Evolutionary conservation across 164 flowering plant species (phyloP).

Genomic region (Saururus chinensis): DNA sequence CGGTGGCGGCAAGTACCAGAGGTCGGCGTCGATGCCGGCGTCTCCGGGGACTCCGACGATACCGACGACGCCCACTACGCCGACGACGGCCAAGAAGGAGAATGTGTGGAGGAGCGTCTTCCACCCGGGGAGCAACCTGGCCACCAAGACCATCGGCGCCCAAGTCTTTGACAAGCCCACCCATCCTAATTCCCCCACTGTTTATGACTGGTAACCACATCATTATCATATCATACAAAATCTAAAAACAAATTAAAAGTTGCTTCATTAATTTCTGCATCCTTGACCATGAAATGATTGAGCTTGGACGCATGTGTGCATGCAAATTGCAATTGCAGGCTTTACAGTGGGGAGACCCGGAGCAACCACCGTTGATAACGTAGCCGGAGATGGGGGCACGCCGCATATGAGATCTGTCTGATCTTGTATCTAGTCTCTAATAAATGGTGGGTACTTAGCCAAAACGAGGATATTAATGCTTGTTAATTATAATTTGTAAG

Average conservation of each 20-base stretch:
- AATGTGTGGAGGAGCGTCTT: conserved; percentile 99
- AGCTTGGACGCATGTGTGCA: too few relatives aligned
- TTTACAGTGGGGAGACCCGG: conserved; percentile 26
- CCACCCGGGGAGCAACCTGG: conserved; percentile 88
- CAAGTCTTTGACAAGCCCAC: conserved; percentile 62
- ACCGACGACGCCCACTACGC: conserved; percentile 42
- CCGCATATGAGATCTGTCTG: background rate
- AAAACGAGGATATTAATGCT: too few relatives aligned
- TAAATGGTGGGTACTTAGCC: background rate
- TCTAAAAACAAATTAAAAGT: too few relatives aligned
- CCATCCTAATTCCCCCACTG: conserved; percentile 77
- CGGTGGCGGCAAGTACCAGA: conserved; percentile 30
- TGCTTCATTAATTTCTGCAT: background rate
- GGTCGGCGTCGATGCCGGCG: conserved; percentile 53
- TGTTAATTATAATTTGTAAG: background rate
- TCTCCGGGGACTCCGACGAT: conserved; percentile 59
- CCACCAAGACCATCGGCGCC: conserved; percentile 50
- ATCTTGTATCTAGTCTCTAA: background rate
- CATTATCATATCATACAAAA: background rate
- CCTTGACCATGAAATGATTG: background rate
- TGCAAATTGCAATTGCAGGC: conserved; percentile 15
- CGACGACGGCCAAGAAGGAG: conserved; percentile 28
- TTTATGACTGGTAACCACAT: conserved; percentile 71
- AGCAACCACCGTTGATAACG: conserved; percentile 28
- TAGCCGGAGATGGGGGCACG: too few relatives aligned